phyloP scores from a whole-genome alignment of 768 basidiomycete species.

The Fomitopsis pulvina region DNA sequence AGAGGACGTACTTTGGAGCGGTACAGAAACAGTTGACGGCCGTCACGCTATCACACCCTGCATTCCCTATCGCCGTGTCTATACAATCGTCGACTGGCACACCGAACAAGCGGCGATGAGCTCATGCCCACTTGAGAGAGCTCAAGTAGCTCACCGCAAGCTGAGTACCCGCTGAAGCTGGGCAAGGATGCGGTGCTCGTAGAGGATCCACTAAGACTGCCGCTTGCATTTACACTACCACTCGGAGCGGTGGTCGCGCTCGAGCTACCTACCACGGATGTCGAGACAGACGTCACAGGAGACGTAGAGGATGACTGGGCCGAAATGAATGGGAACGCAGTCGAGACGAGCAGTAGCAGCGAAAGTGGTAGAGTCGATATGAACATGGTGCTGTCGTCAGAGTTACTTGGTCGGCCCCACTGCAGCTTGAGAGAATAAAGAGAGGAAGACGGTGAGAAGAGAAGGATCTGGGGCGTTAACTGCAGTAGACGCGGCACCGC shows the following conservation, averaged over 20 bases:
- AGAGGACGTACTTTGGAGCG: constrained; percentile 23
- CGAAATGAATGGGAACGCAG: neutral
- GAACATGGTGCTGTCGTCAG: too few species aligned
- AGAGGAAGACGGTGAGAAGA: too few species aligned
- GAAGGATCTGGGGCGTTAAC: too few species aligned
- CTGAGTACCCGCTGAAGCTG: constrained; percentile 13
- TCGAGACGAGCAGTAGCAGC: constrained; percentile 5
- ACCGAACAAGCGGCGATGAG: neutral
- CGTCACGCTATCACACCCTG: constrained; percentile 38
- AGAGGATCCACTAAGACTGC: constrained; percentile 3
- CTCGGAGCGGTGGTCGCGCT: neutral
- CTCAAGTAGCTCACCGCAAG: constrained; percentile 12
- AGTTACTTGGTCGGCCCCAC: too few species aligned
- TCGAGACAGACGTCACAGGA: neutral
- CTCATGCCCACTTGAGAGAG: neutral
- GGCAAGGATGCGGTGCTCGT: constrained; percentile 16
- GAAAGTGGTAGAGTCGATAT: constrained; percentile 5
- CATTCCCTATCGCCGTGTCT: constrained; percentile 27
- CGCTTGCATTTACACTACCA: neutral
- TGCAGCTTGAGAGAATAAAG: too few species aligned
- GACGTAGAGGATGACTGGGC: constrained; percentile 3
- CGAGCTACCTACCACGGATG: neutral
- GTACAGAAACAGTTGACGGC: constrained; percentile 46
- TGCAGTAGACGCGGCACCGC: too few species aligned
- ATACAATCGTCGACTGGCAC: constrained; percentile 41